Conservation (phyloP, 169 alveolate genomes). For the Plasmodium knowlesi region DNA sequence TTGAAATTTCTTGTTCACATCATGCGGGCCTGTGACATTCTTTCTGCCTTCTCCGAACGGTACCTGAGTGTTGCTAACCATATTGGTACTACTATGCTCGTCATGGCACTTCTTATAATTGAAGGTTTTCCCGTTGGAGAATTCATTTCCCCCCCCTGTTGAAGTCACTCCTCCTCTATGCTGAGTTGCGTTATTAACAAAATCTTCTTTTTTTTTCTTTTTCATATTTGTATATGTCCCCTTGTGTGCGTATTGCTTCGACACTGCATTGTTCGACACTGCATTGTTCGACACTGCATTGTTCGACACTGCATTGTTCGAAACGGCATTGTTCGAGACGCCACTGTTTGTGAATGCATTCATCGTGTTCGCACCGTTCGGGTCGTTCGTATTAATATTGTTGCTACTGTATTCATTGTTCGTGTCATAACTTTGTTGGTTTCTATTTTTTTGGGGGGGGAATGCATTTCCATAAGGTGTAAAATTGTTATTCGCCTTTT, state of each 20-base stretch:
- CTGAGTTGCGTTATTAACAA: background rate
- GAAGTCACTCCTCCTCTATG: background rate
- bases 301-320: background rate
- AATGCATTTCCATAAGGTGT: background rate
- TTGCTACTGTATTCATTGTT: constrained; percentile 7
- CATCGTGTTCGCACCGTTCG: background rate
- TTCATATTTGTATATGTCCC: constrained; percentile 33
- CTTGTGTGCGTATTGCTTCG: constrained; percentile 16
- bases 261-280: background rate
- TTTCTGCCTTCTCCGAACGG: background rate
- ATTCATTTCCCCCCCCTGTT: background rate
- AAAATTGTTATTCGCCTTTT: constrained; percentile 9
- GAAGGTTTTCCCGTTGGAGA: background rate
- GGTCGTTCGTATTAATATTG: background rate
- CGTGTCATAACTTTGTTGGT: constrained; percentile 5
- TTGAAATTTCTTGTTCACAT: constrained; percentile 9
- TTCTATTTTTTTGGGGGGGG: background rate
- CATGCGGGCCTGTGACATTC: background rate
- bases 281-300: background rate
- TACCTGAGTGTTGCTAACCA: background rate
- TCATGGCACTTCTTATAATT: constrained; percentile 12
- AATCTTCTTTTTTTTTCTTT: constrained; percentile 35
- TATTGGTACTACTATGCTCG: constrained; percentile 1
- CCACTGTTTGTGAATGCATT: background rate
- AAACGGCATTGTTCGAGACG: no score